These are phyloP conservation scores for Colletotrichum lentis DNA, from an alignment of 2,329 filamentous ascomycete species.

Conservation along the genomic window DNA sequence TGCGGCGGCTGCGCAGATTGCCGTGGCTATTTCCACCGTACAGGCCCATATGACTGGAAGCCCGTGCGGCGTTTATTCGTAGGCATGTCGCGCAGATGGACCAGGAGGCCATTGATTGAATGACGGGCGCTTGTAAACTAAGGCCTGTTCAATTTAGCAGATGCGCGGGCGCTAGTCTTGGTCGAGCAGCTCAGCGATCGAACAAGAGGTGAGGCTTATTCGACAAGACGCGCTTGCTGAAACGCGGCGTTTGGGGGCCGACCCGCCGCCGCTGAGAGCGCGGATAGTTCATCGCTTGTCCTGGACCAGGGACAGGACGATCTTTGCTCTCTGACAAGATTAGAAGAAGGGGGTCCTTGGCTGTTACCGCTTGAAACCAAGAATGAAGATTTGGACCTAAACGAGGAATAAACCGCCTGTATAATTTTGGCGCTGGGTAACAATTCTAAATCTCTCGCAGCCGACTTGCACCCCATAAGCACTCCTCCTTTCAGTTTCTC, in stretches of 20 bases:
- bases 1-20: conserved; percentile 34
- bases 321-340: neutral
- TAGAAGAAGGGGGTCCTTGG: neutral
- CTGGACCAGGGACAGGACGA: neutral
- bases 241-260: conserved; percentile 33
- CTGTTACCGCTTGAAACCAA: conserved; percentile 8
- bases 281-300: conserved; percentile 19
- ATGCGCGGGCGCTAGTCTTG: conserved; percentile 17
- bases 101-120: conserved; percentile 2
- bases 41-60: too few relatives aligned
- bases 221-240: conserved; percentile 33
- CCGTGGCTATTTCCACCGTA: conserved; percentile 33
- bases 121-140: conserved; percentile 22
- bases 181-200: conserved; percentile 12
- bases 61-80: conserved; percentile 27
- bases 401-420: conserved; percentile 17
- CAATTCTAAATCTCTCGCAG: neutral
- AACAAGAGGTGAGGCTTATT: conserved; percentile 21
- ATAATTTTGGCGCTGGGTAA: neutral
- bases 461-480: conserved; percentile 4
- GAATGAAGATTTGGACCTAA: conserved; percentile 9
- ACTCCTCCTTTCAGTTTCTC: conserved; percentile 1
- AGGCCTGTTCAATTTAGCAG: conserved; percentile 11
- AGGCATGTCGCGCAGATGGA: conserved; percentile 13
- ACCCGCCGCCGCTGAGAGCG: neutral